Base-by-base conservation (phyloP, 768 basidiomycete species). In the Kwoniella newhampshirensis region DNA sequence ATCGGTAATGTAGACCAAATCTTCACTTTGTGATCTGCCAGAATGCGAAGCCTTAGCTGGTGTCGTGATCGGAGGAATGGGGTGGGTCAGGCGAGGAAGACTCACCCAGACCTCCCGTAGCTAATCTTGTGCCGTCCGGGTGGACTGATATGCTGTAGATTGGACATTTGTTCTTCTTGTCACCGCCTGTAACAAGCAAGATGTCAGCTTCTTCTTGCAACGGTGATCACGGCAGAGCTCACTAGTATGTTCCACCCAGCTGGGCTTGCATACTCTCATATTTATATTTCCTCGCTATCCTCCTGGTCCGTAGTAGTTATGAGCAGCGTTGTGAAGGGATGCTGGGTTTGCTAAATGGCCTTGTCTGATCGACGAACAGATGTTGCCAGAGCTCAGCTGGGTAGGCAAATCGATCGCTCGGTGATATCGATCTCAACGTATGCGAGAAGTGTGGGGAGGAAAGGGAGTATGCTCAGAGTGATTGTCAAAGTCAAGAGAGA, bases 1-100 rank as follows among this genome's bases (percentile, higher is more conserved):
- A 98, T 94, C 0, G 96, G 93, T 60, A 89, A 86, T 0, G 96
- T 98, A 60, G 88, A 89, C 94, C 94, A 99, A 77, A 99, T 90
- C 46, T 91, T 87, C 59, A 99, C 85, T 80, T 92, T 93, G 37
- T 90, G 87, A 75, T 99, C 94, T 78, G 57, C 30, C 4, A 20
- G 26, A 35, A 18, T 46, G 20, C 27, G 26, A 43, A 32, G 27
- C 23, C 6, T 4, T 23, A 23, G 30, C 18, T 35, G 37, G 13
- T 28, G n/a, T 13, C 7, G 30, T 51, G 37, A 20, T n/a, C 9
- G 18, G 12, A 17, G 47, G 20, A 32, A 15, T 49, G 6, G 13
- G 36, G 6, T 41, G 25, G 21, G 15, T 20, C 18, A 23, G 51
- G 45, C 39, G 39, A 13, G 28, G 47, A 4, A 39, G 17, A 62